Evolutionary conservation across 1,139 yeast species (phyloP), one percentile per base, ranked within the genome.

Genomic region (Kodamaea sp.): DNA sequence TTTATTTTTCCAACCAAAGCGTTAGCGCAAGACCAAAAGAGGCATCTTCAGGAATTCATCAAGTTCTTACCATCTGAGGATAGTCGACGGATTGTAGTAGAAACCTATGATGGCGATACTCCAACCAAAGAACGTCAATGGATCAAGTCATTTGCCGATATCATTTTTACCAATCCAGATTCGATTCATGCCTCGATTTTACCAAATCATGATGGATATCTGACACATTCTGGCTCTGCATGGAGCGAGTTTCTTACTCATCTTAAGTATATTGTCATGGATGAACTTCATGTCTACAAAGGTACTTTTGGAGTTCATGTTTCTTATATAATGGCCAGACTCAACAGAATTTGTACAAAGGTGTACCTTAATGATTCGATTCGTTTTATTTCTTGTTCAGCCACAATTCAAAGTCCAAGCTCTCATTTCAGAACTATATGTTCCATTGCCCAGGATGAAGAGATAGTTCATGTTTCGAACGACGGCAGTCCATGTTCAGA

Each of bases 1-100:
- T 88, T 86, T 49, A 80, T 92, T 7, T 92, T 92, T 51, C 98
- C 99, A 1, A 92, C 99, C 0, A 92, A 92, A 52, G 98, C 99
- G 0, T 66, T 92, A 30, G 97, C 98, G 0, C 98, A 92, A 54
- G 98, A 92, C 63, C 99, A 92, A 59, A 83, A 82, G 50, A 67
- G 96, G 32, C 82, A 95, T 10, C 66, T 94, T 35, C 70, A 73
- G 33, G 77, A 74, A 21, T 63, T 89, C n/a, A 63, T 87, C 18
- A 57, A 59, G 5, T 56, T 61, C 24, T 63, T 82, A 28, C 71
- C 72, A 1, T 39, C 61, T 2, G 48, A 49, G 55, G 64, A 24
- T 38, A 59, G 11, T 41, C 43, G 62, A 21, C 59, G 61, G 10
- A 61, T 76, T 4, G 53, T 66, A 1, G 85, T 83, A 1, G 90